Evolutionary conservation across 208 protist species (phyloP).

Genomic region (Strigomonas culicis): DNA sequence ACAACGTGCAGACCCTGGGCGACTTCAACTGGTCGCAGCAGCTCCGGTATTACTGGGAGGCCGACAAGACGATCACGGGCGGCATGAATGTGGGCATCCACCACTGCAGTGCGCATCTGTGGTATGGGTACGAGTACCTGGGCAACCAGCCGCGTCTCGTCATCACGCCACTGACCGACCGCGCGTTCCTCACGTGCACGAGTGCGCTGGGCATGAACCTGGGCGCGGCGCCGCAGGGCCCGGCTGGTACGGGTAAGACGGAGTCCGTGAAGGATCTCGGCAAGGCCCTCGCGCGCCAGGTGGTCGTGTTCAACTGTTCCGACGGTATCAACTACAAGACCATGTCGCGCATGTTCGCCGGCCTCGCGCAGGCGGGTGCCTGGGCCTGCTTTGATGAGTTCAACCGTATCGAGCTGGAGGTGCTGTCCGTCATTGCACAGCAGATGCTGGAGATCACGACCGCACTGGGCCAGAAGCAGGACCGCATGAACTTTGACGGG

Average conservation of each 20-base stretch:
- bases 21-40: constrained; percentile 95
- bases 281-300: constrained; percentile 88
- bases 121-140: constrained; percentile 96
- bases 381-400: constrained; percentile 98
- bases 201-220: constrained; percentile 93
- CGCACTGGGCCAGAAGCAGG: constrained; percentile 76
- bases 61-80: constrained; percentile 24
- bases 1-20: constrained; percentile 36
- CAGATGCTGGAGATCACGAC: constrained; percentile 96
- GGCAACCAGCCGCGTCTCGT: constrained; percentile 95
- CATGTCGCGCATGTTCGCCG: constrained; percentile 96
- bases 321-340: constrained; percentile 96
- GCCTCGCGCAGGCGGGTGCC: constrained; percentile 92
- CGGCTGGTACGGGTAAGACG: constrained; percentile 97
- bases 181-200: constrained; percentile 93
- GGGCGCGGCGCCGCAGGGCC: constrained; percentile 93
- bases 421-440: constrained; percentile 96
- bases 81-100: constrained; percentile 86
- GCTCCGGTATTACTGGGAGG: constrained; percentile 95
- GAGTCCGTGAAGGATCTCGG: constrained; percentile 96
- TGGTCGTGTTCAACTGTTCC: constrained; percentile 97
- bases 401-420: constrained; percentile 96
- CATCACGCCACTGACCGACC: constrained; percentile 97
- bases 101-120: constrained; percentile 88
- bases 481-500: constrained; percentile 93